phyloP scores from a whole-genome alignment of 371 early-diverging fungal species.

The Caulochytrium protostelioides region DNA sequence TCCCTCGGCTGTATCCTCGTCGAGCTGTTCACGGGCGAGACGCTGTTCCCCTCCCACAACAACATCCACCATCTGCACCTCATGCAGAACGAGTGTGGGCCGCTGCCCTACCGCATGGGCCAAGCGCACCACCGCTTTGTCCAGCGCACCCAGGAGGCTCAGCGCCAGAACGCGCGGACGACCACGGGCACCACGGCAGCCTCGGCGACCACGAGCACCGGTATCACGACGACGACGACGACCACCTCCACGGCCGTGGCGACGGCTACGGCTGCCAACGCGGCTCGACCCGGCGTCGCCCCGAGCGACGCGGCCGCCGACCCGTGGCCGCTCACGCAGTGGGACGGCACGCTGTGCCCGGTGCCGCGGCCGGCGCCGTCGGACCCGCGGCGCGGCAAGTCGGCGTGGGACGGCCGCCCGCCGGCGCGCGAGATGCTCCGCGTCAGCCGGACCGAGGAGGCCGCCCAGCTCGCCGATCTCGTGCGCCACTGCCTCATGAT shows the following conservation, averaged over 20 bases:
- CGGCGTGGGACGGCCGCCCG: conserved; percentile 21
- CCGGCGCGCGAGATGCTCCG: not conserved
- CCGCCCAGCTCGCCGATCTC: conserved; percentile 43
- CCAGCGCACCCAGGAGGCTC: not conserved
- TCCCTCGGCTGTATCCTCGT: conserved; percentile 87
- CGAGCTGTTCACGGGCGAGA: conserved; percentile 82
- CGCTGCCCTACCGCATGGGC: conserved; percentile 20
- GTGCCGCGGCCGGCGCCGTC: conserved; percentile 5
- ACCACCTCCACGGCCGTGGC: not conserved
- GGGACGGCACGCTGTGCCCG: not conserved
- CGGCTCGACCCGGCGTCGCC: not conserved
- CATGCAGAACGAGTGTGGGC: conserved; percentile 44
- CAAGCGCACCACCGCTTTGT: not conserved
- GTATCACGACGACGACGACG: not conserved
- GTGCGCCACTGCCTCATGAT: conserved; percentile 62
- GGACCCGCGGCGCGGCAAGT: conserved; percentile 32
- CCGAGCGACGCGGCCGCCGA: not conserved
- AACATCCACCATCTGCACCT: conserved; percentile 52
- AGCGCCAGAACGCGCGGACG: conserved; percentile 20
- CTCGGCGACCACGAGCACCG: conserved; percentile 6
- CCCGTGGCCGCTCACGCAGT: not conserved
- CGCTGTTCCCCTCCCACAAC: conserved; percentile 81
- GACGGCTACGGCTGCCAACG: not conserved
- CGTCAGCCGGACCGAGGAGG: not conserved
- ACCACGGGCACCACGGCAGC: conserved; percentile 24